A percentile compares a stretch with the other conserved stretches of the same genome.
Evolutionary conservation across 2,329 filamentous ascomycete species (phyloP).

Genomic region (Fusarium pininemorale): DNA sequence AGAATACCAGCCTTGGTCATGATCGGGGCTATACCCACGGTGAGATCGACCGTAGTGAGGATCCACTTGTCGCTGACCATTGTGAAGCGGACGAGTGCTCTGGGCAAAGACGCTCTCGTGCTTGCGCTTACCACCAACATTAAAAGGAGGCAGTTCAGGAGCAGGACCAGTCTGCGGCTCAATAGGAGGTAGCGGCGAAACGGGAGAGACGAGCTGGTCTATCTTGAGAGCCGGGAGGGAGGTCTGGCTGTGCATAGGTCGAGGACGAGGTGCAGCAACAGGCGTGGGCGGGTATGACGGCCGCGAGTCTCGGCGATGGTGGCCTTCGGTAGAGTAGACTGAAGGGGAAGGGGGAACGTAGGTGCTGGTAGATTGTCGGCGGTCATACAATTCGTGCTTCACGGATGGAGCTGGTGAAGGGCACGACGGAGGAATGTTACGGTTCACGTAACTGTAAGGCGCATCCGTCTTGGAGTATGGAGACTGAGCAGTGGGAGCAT

Average conservation of each 20-base stretch:
- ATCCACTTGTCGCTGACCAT: slow-evolving; percentile 51
- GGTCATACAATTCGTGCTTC: slow-evolving; percentile 50
- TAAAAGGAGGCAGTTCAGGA: slow-evolving; percentile 39
- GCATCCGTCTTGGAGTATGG: slow-evolving; percentile 51
- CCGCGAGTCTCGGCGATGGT: slow-evolving; percentile 46
- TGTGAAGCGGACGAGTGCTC: slow-evolving; percentile 46
- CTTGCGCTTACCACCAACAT: slow-evolving; percentile 50
- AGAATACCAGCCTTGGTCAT: slow-evolving; percentile 46
- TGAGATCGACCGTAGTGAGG: slow-evolving; percentile 40
- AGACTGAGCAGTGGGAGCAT: slow-evolving; percentile 50
- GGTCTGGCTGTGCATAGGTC: slow-evolving; percentile 26
- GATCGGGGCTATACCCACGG: slow-evolving; percentile 42
- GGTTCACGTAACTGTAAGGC: slow-evolving; percentile 51
- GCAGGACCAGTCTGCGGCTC: slow-evolving; percentile 47
- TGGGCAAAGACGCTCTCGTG: slow-evolving; percentile 49
- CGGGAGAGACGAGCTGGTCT: slow-evolving; percentile 37
- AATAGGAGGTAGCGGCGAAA: slow-evolving; percentile 49
- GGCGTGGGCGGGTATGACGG: slow-evolving; percentile 43
- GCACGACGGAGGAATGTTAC: slow-evolving; percentile 43
- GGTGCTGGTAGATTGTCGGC: slow-evolving; percentile 49
- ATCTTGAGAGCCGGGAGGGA: slow-evolving; percentile 52
- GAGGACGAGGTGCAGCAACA: slow-evolving; percentile 41
- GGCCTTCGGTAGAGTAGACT: slow-evolving; percentile 42
- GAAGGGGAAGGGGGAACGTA: slow-evolving; percentile 53
- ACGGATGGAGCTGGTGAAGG: slow-evolving; percentile 44